These are phyloP conservation scores for Mallotus nudiflorus DNA, from an alignment of 345 rosid species.

Conservation along the genomic window DNA sequence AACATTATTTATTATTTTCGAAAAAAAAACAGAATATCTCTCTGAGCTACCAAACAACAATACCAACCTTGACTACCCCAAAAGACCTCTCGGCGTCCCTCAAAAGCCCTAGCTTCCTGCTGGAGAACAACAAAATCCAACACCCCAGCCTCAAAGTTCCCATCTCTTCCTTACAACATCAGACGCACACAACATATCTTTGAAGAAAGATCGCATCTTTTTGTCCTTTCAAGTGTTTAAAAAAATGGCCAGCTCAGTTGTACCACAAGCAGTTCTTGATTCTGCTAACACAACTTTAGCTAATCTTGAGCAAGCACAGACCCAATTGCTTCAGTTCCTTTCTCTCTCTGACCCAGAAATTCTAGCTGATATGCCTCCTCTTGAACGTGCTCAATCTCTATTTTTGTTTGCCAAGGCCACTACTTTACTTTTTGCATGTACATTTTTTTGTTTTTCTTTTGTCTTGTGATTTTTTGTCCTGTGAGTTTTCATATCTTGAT, in stretches of 20 bases:
- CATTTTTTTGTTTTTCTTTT: not conserved
- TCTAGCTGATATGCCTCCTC: slow-evolving; percentile 64
- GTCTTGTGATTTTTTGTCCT: not conserved
- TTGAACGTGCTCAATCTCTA: slow-evolving; percentile 66
- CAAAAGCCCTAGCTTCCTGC: not conserved
- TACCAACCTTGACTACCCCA: not conserved
- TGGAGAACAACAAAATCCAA: not conserved
- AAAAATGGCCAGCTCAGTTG: slow-evolving; percentile 21
- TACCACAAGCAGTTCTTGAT: slow-evolving; percentile 66
- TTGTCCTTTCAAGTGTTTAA: not conserved
- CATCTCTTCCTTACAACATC: not conserved
- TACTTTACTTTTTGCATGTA: slow-evolving; percentile 62
- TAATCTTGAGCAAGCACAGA: slow-evolving; percentile 44
- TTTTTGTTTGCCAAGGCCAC: slow-evolving; percentile 70
- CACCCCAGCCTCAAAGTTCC: not conserved
- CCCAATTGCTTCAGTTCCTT: slow-evolving; percentile 56
- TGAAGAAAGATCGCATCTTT: not conserved
- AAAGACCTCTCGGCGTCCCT: not conserved
- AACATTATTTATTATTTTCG: no score
- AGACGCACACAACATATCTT: not conserved
- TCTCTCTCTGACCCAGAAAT: slow-evolving; percentile 59
- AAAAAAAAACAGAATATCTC: not conserved
- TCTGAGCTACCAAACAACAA: not conserved
- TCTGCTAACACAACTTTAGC: slow-evolving; percentile 57
- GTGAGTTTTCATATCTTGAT: not conserved